Conservation (phyloP, 73 alveolate genomes). For the Uronychia binucleata region DNA sequence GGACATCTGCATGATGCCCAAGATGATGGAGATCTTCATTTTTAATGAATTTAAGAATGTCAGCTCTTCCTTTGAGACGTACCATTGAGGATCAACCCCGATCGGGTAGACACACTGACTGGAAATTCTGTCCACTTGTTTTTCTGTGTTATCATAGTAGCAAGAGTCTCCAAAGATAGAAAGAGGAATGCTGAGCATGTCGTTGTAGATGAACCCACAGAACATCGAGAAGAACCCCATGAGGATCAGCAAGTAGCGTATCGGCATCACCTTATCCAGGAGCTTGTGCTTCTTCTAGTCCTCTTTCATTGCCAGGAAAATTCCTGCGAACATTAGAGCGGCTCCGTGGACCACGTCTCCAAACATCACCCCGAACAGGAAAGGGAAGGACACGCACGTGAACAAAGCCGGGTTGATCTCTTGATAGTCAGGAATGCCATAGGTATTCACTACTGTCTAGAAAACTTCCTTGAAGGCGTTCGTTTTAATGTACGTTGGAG, state of each 20-base stretch:
- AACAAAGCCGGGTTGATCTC: conserved; percentile 94
- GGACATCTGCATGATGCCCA: conserved; percentile 80
- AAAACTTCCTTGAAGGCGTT: conserved; percentile 85
- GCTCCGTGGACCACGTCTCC: conserved; percentile 93
- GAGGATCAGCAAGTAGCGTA: conserved; percentile 65
- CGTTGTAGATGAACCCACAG: conserved; percentile 81
- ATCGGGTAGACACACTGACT: conserved; percentile 1
- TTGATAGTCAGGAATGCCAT: conserved; percentile 93
- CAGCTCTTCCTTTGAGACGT: conserved; percentile 67
- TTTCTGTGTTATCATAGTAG: conserved; percentile 9
- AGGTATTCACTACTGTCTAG: conserved; percentile 90
- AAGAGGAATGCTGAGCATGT: conserved; percentile 74
- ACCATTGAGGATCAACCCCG: conserved; percentile 68
- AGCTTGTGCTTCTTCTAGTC: conserved; percentile 34
- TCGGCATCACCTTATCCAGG: conserved; percentile 28
- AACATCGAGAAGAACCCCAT: conserved; percentile 81
- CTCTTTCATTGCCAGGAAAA: conserved; percentile 35
- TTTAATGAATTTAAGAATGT: conserved; percentile 78
- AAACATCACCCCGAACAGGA: conserved; percentile 95
- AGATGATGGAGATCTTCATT: conserved; percentile 79
- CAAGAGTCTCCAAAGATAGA: conserved; percentile 65
- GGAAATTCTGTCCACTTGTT: not conserved
- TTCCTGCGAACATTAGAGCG: conserved; percentile 50
- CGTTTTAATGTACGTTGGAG: conserved; percentile 87
- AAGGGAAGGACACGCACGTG: conserved; percentile 91